phyloP scores from a whole-genome alignment of 129 eudicot species.

The Cynara cardunculus region DNA sequence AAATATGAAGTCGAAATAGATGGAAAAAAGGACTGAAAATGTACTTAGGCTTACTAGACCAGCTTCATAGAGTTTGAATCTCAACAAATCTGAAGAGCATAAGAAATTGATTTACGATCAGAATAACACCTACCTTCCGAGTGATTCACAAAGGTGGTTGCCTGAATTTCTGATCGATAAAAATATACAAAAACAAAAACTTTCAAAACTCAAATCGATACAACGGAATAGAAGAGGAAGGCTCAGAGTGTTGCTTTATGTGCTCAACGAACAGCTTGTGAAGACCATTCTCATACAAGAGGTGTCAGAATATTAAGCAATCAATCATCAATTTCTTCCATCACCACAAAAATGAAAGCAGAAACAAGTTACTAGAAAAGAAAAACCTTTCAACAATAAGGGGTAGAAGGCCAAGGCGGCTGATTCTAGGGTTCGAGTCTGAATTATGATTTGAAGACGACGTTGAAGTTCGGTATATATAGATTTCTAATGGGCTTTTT shows the following conservation, averaged over 20 bases:
- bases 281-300: conserved; percentile 33
- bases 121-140: conserved; percentile 31
- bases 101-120: conserved; percentile 24
- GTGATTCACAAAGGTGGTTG: conserved; percentile 17
- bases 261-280: conserved; percentile 23
- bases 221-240: background rate
- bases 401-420: no score
- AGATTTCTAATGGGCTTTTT: no score
- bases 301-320: conserved; percentile 35
- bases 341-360: no score
- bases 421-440: no score
- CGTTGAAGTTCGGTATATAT: no score
- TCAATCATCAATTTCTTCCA: no score
- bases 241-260: conserved; percentile 30
- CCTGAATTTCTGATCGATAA: conserved; percentile 30
- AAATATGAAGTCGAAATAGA: background rate
- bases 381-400: no score
- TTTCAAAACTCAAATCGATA: background rate
- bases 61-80: conserved; percentile 17
- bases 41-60: conserved; percentile 36
- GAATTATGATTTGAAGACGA: no score
- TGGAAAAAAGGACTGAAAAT: background rate
- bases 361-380: no score
- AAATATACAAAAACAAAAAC: background rate
- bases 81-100: conserved; percentile 42